Evolutionary conservation across 768 basidiomycete species (phyloP).

Genomic region (Leccinum arenicola): DNA sequence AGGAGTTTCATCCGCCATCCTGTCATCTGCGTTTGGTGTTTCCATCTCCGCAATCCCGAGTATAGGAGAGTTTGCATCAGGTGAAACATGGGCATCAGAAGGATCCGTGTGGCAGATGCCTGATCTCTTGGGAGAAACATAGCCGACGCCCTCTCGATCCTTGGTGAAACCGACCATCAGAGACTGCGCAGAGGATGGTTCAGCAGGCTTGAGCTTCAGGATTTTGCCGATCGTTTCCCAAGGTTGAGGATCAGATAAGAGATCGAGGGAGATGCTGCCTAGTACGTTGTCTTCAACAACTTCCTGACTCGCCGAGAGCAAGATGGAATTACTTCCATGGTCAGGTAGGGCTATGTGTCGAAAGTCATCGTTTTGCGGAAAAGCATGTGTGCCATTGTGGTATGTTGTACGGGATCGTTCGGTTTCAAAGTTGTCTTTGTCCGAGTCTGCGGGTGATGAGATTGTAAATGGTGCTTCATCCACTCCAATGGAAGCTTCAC

Average conservation of each 20-base stretch:
- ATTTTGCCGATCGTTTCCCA: conserved; percentile 32
- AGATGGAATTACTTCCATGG: background rate
- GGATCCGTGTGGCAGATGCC: background rate
- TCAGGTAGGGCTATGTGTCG: background rate
- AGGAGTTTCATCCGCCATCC: background rate
- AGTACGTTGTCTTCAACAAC: background rate
- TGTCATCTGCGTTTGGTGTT: background rate
- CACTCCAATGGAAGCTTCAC: background rate
- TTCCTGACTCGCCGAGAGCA: background rate
- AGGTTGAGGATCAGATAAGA: conserved; percentile 31
- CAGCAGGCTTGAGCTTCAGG: conserved; percentile 13
- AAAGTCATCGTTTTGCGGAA: background rate
- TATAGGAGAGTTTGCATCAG: background rate
- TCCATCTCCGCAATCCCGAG: background rate
- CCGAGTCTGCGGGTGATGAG: background rate
- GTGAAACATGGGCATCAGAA: background rate
- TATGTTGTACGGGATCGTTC: background rate
- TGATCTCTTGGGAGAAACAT: conserved; percentile 2
- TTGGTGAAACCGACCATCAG: conserved; percentile 18
- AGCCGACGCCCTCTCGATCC: conserved; percentile 28
- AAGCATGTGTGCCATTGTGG: background rate
- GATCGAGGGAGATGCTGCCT: conserved; percentile 17
- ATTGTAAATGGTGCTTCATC: background rate
- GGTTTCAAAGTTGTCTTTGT: background rate
- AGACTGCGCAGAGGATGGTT: background rate